These are phyloP conservation scores for Tuber brumale DNA, from an alignment of 495 filamentous ascomycete species.

Conservation along the genomic window DNA sequence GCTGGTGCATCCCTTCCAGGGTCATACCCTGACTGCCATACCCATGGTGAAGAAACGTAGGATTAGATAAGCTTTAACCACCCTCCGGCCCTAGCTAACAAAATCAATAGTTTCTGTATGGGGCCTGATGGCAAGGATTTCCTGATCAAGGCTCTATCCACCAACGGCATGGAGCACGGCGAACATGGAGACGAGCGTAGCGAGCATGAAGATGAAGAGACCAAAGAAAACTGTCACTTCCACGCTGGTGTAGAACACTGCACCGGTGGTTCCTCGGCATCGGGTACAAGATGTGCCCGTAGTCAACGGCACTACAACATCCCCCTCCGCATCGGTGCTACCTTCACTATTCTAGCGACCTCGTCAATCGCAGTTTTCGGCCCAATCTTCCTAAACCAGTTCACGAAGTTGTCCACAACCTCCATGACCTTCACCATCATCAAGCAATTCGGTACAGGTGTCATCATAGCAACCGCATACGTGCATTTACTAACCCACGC, in stretches of 20 bases:
- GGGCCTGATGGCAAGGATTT: constrained; percentile 49
- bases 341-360: constrained; percentile 56
- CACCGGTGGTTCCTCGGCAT: constrained; percentile 41
- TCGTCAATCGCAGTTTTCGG: constrained; percentile 48
- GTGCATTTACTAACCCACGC: constrained; percentile 65
- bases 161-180: constrained; percentile 8
- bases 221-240: constrained; percentile 52
- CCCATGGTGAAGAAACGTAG: constrained; percentile 48
- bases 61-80: constrained; percentile 16
- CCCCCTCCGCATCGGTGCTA: constrained; percentile 52
- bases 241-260: constrained; percentile 64
- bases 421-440: constrained; percentile 49
- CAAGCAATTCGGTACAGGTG: constrained; percentile 68
- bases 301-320: constrained; percentile 54
- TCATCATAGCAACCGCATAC: constrained; percentile 66
- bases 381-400: constrained; percentile 43
- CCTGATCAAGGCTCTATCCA: constrained; percentile 32
- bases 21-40: constrained; percentile 51
- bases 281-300: constrained; percentile 44
- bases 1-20: constrained; percentile 44
- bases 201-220: constrained; percentile 1
- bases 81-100: constrained; percentile 9
- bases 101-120: constrained; percentile 46
- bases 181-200: constrained; percentile 18
- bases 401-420: constrained; percentile 11